Percentiles rank a stretch among this genome's conserved stretches.
Conservation (phyloP, 2,329 filamentous ascomycete species). For the Pseudogymnoascus sp. region DNA sequence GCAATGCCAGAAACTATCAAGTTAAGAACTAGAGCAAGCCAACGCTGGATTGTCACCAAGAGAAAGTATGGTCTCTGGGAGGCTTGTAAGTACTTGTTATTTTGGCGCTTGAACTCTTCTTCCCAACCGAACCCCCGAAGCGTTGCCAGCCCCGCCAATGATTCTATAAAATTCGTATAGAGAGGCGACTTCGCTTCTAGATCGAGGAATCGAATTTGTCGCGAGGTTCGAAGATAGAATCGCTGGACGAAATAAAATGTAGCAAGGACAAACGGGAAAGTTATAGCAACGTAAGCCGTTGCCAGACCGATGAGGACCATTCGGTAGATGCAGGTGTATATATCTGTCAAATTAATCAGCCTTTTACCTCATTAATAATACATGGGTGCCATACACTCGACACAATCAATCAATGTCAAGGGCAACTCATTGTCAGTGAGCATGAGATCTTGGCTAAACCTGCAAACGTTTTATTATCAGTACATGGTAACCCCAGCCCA, state of each 20-base stretch:
- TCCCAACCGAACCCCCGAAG: conserved; percentile 40
- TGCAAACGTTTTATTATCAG: neutral
- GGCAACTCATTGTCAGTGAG: conserved; percentile 26
- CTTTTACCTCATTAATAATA: neutral
- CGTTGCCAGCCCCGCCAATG: conserved; percentile 36
- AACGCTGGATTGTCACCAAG: conserved; percentile 37
- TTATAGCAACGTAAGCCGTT: conserved; percentile 19
- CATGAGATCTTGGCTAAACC: conserved; percentile 23
- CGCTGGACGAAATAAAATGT: conserved; percentile 29
- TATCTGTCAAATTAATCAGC: neutral
- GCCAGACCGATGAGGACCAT: conserved; percentile 34
- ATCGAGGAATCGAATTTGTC: conserved; percentile 42
- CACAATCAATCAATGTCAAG: conserved; percentile 15
- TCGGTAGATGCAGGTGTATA: conserved; percentile 9
- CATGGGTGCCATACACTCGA: neutral
- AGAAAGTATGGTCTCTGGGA: conserved; percentile 39
- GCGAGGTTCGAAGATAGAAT: conserved; percentile 39
- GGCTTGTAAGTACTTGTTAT: conserved; percentile 27
- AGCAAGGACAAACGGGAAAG: conserved; percentile 21
- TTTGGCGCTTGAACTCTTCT: conserved; percentile 14
- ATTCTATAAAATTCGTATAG: conserved; percentile 41
- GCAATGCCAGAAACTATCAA: conserved; percentile 33
- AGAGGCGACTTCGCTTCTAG: conserved; percentile 38
- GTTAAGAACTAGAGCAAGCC: conserved; percentile 37
- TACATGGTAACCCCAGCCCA: no score